Percentiles rank a stretch among this genome's conserved stretches.
Conservation (phyloP, 441 rosid species). For the Raphanus hybrid region DNA sequence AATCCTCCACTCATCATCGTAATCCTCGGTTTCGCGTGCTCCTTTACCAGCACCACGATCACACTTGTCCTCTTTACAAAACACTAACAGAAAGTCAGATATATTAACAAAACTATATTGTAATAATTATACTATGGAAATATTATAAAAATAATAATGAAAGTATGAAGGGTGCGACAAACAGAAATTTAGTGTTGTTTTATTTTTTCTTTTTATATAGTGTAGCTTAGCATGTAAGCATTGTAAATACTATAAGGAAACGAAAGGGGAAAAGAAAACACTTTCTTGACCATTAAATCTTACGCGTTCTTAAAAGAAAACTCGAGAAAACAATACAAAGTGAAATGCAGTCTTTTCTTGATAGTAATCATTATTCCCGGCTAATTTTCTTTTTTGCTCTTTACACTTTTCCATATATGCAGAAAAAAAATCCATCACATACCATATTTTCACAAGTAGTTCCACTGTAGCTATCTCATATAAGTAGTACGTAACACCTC, state of each 20-base stretch:
- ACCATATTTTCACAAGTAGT: background rate
- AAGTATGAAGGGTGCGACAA: background rate
- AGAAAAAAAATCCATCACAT: background rate
- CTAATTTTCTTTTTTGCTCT: constrained; percentile 2
- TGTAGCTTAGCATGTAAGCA: constrained; percentile 19
- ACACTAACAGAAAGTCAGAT: background rate
- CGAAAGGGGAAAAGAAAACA: constrained; percentile 17
- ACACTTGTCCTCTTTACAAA: background rate
- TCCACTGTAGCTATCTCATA: background rate
- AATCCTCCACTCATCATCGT: background rate
- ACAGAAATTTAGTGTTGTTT: constrained; percentile 1
- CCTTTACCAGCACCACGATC: background rate
- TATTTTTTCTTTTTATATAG: background rate
- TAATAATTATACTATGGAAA: background rate
- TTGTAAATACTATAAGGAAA: background rate
- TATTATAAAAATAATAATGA: background rate
- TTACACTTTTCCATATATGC: background rate
- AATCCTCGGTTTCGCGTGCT: constrained; percentile 7
- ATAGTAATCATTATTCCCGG: constrained; percentile 13
- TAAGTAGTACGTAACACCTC: background rate
- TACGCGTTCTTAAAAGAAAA: constrained; percentile 23
- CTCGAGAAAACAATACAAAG: constrained; percentile 16
- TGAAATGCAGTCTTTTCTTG: constrained; percentile 20
- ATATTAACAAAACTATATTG: background rate
- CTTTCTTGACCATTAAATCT: constrained; percentile 40